Conservation (phyloP, 1,284 basidiomycete genomes). For the Ustilago cynodontis region DNA sequence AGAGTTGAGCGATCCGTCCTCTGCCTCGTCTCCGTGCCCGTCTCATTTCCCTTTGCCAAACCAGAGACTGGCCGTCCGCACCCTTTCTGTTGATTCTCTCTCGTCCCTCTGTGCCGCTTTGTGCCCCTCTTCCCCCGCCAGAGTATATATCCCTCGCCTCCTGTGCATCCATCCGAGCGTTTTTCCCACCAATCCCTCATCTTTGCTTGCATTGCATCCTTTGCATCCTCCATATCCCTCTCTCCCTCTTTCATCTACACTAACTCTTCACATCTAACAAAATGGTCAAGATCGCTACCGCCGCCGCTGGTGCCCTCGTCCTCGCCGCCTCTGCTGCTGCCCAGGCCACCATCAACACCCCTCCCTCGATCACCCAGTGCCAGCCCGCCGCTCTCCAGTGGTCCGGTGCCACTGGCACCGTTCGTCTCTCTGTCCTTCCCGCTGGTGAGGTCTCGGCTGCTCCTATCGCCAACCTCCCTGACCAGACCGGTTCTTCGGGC, state of each 20-base stretch:
- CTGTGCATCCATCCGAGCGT: slow-evolving; percentile 17
- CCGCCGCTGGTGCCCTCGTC: slow-evolving; percentile 50
- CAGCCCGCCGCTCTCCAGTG: slow-evolving; percentile 43
- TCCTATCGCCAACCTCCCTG: slow-evolving; percentile 50
- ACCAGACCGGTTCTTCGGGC: slow-evolving; percentile 52
- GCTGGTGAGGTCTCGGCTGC: slow-evolving; percentile 51
- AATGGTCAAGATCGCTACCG: slow-evolving; percentile 55
- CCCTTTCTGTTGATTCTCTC: not conserved
- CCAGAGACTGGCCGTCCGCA: not conserved
- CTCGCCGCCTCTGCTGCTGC: slow-evolving; percentile 44
- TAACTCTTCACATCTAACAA: slow-evolving; percentile 14
- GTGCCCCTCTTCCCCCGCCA: slow-evolving; percentile 6
- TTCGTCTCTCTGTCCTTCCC: slow-evolving; percentile 44
- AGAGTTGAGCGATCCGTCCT: slow-evolving; percentile 18
- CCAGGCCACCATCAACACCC: slow-evolving; percentile 46
- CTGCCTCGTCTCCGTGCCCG: not conserved
- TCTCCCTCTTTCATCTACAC: slow-evolving; percentile 10
- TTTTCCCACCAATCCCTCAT: slow-evolving; percentile 6
- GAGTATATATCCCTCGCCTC: slow-evolving; percentile 29
- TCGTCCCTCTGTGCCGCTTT: not conserved
- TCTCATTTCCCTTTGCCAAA: not conserved
- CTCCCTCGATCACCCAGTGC: slow-evolving; percentile 49
- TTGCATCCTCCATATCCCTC: slow-evolving; percentile 2
- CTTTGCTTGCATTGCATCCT: slow-evolving; percentile 15
- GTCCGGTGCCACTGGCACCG: slow-evolving; percentile 39